phyloP scores from a whole-genome alignment of 306 rosid genomes.

The Medicago lupulina region DNA sequence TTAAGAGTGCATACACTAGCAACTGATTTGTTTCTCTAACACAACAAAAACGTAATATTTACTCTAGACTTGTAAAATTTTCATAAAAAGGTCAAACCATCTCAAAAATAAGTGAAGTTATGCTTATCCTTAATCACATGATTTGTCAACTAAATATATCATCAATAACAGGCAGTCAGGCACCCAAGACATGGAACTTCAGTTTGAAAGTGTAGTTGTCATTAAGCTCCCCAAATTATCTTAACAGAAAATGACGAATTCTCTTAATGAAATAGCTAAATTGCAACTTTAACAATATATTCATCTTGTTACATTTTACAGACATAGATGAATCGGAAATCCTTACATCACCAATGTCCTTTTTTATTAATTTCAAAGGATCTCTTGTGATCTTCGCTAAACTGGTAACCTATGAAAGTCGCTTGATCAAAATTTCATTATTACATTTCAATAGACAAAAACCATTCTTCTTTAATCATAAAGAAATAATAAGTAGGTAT shows the following conservation, averaged over 20 bases:
- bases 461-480: too few species aligned
- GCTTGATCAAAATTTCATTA: too few species aligned
- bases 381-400: too few species aligned
- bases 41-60: conserved; percentile 4
- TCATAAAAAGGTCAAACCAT: too few species aligned
- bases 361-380: too few species aligned
- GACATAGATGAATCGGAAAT: too few species aligned
- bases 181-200: not conserved
- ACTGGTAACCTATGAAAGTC: too few species aligned
- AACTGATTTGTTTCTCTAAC: not conserved
- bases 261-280: not conserved
- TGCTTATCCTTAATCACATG: not conserved
- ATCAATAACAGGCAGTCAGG: not conserved
- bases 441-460: too few species aligned
- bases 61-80: not conserved
- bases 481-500: too few species aligned
- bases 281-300: not conserved
- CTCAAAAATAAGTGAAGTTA: not conserved
- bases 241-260: not conserved
- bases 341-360: too few species aligned
- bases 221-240: not conserved
- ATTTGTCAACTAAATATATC: not conserved
- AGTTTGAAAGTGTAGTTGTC: not conserved
- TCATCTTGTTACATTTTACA: not conserved
- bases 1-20: conserved; percentile 18